A percentile compares a stretch with the other conserved stretches of the same genome.
phyloP scores from a whole-genome alignment of 2,329 filamentous ascomycete species.

The Fusarium austroafricanum region DNA sequence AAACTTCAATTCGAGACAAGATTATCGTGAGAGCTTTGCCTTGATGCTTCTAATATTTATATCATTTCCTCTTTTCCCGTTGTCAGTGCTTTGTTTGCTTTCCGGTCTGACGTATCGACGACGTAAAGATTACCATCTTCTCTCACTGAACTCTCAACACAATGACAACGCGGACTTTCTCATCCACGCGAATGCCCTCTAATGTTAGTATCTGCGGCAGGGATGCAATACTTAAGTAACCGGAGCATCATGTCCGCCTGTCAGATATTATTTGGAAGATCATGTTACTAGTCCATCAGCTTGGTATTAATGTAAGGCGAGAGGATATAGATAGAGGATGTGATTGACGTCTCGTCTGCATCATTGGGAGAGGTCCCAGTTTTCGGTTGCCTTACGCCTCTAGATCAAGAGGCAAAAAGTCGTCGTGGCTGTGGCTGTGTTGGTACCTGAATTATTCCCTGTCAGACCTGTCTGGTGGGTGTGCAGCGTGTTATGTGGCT shows the following conservation, averaged over 20 bases:
- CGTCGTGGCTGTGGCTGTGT: slow-evolving; percentile 1
- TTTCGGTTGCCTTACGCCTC: not conserved
- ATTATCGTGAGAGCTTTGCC: not conserved
- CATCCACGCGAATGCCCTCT: too few relatives aligned
- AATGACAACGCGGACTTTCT: not conserved
- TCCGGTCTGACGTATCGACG: slow-evolving; percentile 8
- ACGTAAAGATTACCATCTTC: slow-evolving; percentile 21
- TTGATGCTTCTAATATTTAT: not conserved
- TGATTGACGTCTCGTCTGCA: slow-evolving; percentile 3
- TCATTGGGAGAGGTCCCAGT: slow-evolving; percentile 1
- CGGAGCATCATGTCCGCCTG: slow-evolving; percentile 12
- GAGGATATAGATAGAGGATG: too few relatives aligned
- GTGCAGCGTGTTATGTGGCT: not conserved
- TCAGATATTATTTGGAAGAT: not conserved
- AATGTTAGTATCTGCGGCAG: not conserved
- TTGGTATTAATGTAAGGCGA: not conserved
- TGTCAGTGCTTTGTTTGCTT: not conserved
- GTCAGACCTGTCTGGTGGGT: not conserved
- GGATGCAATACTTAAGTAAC: not conserved
- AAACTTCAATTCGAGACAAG: not conserved
- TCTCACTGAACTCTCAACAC: not conserved
- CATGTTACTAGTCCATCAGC: not conserved
- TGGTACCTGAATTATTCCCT: slow-evolving; percentile 18
- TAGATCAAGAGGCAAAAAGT: not conserved
- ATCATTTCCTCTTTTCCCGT: not conserved